Evolutionary conservation across 257 asterid genomes (phyloP), one percentile per base, ranked within the genome.

Genomic region (Plantago ovata): DNA sequence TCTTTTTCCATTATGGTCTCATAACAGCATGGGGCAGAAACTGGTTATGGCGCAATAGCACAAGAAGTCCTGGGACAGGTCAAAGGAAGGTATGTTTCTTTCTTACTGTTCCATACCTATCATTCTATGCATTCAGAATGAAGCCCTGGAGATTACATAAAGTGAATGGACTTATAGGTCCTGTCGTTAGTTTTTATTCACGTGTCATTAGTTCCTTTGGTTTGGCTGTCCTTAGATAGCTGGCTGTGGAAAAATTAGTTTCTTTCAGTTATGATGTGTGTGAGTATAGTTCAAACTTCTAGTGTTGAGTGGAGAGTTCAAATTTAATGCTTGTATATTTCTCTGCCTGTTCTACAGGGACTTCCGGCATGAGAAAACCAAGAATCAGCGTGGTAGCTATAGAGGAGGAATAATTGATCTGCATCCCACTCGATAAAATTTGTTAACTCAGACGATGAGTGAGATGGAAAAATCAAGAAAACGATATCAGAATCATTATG

Each of bases 341-440:
- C 43, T 33, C 13, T 24, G 38, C 14, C 18, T 24, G 13, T 53
- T 16, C 60, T 19, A 24, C 71, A 82, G 90, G 75, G 86, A 64
- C 62, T 82, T 82, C 61, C 81, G 86, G 55, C 86, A 82, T 47
- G 90, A 93, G 53, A 93, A 93, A 79, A 93, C 96, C 28, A 93
- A 93, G 84, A 93, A 93, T 79, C 89, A 89, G 83, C 97, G 99
- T 0, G 99, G 99, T 24, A 86, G 95, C 84, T 89, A 93, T 49
- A 75, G 97, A 64, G 99, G 99, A 54, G 97, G 99, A 50, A 78
- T 40, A 75, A 89, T 93, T 13, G 97, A 93, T 72, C 68, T 72
- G 75, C 75, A 84, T 84, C 95, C 2, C 98, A 86, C 74, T 93
- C 98, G 3, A 41, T 89, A 22, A 93, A 93, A 76, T 93, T 89